Percentiles rank a stretch among this genome's conserved stretches.
phyloP scores from a whole-genome alignment of 192 early-diverging fungal genomes.

The Phlyctochytrium arcticum region DNA sequence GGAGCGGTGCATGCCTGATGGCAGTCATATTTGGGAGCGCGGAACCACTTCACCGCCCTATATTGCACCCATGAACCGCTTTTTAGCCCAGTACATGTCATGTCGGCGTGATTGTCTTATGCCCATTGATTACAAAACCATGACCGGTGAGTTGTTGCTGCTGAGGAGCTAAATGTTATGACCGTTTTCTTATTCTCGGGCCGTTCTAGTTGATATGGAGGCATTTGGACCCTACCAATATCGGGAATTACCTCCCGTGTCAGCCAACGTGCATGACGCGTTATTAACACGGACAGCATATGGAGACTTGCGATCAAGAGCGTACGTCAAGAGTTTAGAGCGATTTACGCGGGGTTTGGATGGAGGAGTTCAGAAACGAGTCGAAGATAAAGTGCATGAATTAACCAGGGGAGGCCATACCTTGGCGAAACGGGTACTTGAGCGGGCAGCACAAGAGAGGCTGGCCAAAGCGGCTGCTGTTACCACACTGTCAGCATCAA shows the following conservation, averaged over 20 bases:
- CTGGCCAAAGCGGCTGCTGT: too few species aligned
- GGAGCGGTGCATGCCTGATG: constrained; percentile 15
- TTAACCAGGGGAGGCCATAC: constrained; percentile 8
- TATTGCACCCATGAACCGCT: constrained; percentile 30
- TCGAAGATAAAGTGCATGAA: neutral
- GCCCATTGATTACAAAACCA: neutral
- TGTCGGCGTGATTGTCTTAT: constrained; percentile 1
- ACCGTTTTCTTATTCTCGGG: too few species aligned
- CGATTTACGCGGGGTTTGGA: constrained; percentile 31
- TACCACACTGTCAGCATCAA: too few species aligned
- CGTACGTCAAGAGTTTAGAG: constrained; percentile 54
- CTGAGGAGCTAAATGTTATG: constrained; percentile 24
- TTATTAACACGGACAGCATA: constrained; percentile 22
- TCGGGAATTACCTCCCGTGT: constrained; percentile 18
- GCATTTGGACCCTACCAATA: constrained; percentile 38
- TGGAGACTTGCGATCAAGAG: constrained; percentile 57
- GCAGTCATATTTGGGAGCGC: neutral
- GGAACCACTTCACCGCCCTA: neutral
- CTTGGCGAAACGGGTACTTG: neutral
- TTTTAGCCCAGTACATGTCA: constrained; percentile 21
- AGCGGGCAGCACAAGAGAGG: too few species aligned
- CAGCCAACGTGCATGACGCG: neutral
- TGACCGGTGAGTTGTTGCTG: constrained; percentile 24
- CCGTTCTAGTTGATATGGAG: neutral
- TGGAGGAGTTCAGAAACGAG: neutral